Base-by-base conservation (phyloP, 2,329 filamentous ascomycete genomes). In the Malbranchea cinnamomea region DNA sequence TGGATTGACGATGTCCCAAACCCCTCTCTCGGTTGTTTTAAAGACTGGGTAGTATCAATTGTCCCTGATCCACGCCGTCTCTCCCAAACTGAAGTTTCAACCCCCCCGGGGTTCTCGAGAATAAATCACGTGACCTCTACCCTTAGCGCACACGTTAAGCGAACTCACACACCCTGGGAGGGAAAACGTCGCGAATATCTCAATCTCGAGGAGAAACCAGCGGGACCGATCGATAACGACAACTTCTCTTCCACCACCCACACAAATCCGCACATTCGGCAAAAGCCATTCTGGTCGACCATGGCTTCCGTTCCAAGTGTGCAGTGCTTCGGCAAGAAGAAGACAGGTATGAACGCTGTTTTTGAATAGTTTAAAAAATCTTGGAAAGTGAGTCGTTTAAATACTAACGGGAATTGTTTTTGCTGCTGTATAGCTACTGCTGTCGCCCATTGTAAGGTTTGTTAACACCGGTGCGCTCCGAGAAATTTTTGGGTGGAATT, bases 271-370 rank as follows among this genome's bases (percentile, higher is more conserved):
- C 32, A 33, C 29, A 31, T 35, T 37, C 38, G 18, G 23, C 27
- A 30, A 30, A 22, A 30, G 31, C 31, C 29, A 28, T 28, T 19
- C 17, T 9, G 21, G 22, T 19, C 41, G 68, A 80, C 57, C 63
- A 82, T 83, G 75, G 77, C 79, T 63, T 67, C 75, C 54, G 67
- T 71, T 52, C 77, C 80, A 67, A 79, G 74, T 65, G 79, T 84
- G 56, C 84, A 93, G 75, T 93, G 84, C 80, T 94, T 95, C 80
- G 85, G 85, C 78, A 94, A 94, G 78, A 85, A 85, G 74, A 83
- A 81, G 74, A 84, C 75, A 59, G 63, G 62, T 65, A 53, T 44
- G 57, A 45, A 28, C 23, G n/a, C 15, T 36, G 10, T 4, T 31
- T 28, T 30, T 14, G 6, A 18, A n/a, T 23, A 33, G 28, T 23